Evolutionary conservation across 441 rosid genomes (phyloP).

Genomic region (Pelargonium cotyledonis): DNA sequence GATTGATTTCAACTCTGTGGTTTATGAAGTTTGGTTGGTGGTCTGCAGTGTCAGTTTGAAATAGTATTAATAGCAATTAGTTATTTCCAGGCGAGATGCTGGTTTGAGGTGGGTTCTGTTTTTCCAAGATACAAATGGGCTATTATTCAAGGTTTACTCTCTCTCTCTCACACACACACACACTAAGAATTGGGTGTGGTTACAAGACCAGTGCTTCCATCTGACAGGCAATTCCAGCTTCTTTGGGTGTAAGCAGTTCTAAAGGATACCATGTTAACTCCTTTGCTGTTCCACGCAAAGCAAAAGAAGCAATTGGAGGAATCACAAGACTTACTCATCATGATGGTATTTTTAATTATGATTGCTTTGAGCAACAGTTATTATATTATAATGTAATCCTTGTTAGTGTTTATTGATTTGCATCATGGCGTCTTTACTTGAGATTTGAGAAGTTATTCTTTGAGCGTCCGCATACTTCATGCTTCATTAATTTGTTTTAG

Average conservation of each 20-base stretch:
- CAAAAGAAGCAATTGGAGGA: conserved; percentile 98
- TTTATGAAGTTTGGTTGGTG: too few relatives aligned
- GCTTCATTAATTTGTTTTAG: too few relatives aligned
- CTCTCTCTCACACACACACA: not conserved
- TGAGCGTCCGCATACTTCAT: too few relatives aligned
- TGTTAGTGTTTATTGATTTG: not conserved
- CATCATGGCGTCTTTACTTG: not conserved
- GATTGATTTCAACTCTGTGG: too few relatives aligned
- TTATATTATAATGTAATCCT: not conserved
- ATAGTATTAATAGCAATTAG: conserved; percentile 3
- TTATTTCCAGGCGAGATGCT: conserved; percentile 53
- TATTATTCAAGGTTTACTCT: conserved; percentile 73
- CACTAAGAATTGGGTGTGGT: conserved; percentile 4
- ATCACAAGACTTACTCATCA: conserved; percentile 77
- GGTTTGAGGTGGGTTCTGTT: conserved; percentile 87
- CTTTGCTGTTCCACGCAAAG: conserved; percentile 95
- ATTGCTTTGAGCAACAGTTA: not conserved
- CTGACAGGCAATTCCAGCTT: conserved; percentile 80
- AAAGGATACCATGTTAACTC: conserved; percentile 90
- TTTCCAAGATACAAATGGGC: conserved; percentile 99
- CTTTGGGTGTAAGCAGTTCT: conserved; percentile 82
- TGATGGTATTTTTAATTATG: conserved; percentile 50
- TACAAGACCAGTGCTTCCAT: conserved; percentile 8
- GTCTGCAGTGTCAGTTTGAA: too few relatives aligned
- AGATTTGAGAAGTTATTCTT: not conserved